Evolutionary conservation across 768 basidiomycete genomes (phyloP), one percentile per base, ranked within the genome.

Genomic region (Mrakia blollopis): DNA sequence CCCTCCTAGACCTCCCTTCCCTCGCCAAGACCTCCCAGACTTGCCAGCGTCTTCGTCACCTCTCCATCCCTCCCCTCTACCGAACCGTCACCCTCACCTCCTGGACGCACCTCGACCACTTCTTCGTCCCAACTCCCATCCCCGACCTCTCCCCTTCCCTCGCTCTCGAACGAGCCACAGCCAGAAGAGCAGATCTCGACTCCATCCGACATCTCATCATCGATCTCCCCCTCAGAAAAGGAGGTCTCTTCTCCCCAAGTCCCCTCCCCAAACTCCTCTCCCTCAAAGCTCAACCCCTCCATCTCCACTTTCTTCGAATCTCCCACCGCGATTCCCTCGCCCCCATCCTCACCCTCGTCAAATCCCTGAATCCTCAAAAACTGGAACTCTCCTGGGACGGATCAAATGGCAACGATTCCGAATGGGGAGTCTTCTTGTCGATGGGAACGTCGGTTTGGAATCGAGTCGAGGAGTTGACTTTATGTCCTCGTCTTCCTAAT

Each of bases 41-140:
- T 14, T 50, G 30, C 68, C 68, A 70, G 44, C 68, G 16, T 10
- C 68, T 70, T 25, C 68, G n/a, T 23, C 68, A 16, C 14, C 68
- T 70, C 47, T n/a, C 25, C 47, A 28, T 70, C 47, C 68, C 47
- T 37, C 39, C 39, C n/a, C 68, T 39, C n/a, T 41, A 70, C 47
- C 32, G n/a, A 44, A 70, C 68, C 39, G 68, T 41, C 57, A 60
- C 47, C 68, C 3, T 70, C 68, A 41, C 37, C 32, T 47, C 68
- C 35, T 16, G 21, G 23, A 3, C 28, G 3, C n/a, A 39, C 10
- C 68, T 70, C 37, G 8, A 35, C 37, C 16, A 28, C 68, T 41
- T 28, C 37, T 39, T 70, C 68, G 13, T 47, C 44, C 44, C 44
- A 7, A 47, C 44, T 14, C 16, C 68, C 25, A 16, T 70, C 39